These are phyloP conservation scores for Niebla homalea DNA, from an alignment of 495 filamentous ascomycete genomes.

Conservation along the genomic window DNA sequence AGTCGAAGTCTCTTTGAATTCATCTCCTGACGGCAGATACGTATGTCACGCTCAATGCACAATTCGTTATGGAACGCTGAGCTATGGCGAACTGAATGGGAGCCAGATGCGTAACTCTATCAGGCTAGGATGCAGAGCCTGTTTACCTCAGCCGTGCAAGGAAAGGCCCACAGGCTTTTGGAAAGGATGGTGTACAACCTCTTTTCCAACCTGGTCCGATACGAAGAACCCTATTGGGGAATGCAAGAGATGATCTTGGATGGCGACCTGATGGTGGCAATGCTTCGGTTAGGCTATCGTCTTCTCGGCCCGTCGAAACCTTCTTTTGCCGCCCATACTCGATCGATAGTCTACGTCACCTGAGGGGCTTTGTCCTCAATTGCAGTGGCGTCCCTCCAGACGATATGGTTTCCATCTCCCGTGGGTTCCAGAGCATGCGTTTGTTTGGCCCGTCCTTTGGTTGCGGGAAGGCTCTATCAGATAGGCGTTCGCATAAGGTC, in stretches of 20 bases:
- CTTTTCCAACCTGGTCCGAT: constrained; percentile 50
- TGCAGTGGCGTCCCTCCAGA: constrained; percentile 30
- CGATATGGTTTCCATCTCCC: constrained; percentile 31
- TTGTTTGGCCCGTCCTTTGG: constrained; percentile 15
- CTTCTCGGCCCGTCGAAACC: constrained; percentile 26
- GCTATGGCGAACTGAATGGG: constrained; percentile 31
- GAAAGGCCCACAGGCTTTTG: constrained; percentile 24
- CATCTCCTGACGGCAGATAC: constrained; percentile 31
- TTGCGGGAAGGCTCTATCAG: constrained; percentile 23
- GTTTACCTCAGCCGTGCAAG: constrained; percentile 17
- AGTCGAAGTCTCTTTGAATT: constrained; percentile 24
- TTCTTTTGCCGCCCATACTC: constrained; percentile 32
- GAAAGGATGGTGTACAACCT: constrained; percentile 54
- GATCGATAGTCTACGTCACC: constrained; percentile 37
- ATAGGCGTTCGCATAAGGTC: constrained; percentile 31
- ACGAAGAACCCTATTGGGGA: constrained; percentile 44
- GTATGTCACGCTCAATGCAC: constrained; percentile 36
- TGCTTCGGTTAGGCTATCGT: constrained; percentile 27
- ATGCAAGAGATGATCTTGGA: constrained; percentile 52
- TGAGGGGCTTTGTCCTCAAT: constrained; percentile 43
- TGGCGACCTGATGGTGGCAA: constrained; percentile 29
- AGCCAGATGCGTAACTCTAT: constrained; percentile 33
- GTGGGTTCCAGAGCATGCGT: constrained; percentile 30
- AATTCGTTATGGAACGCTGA: constrained; percentile 17
- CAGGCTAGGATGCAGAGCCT: constrained; percentile 32